phyloP scores from a whole-genome alignment of 164 flowering plant genomes.

The grape (Vitis vinifera) region DNA sequence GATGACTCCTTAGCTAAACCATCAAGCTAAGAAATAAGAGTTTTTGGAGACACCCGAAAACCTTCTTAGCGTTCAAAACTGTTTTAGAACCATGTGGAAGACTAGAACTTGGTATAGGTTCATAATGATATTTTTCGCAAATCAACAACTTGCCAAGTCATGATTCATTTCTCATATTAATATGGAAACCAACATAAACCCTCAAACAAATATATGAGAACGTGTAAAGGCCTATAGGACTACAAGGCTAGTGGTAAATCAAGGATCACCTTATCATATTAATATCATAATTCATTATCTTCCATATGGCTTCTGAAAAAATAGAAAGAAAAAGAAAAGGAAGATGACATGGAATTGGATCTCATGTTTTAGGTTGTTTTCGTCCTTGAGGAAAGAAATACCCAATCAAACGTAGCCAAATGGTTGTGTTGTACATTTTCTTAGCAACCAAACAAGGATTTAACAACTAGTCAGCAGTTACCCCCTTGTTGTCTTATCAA shows the following conservation, averaged over 20 bases:
- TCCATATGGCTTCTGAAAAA: too few species aligned
- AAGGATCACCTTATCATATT: too few species aligned
- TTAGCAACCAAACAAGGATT: conserved; percentile 4
- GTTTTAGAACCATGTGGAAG: conserved; percentile 25
- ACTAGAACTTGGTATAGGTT: conserved; percentile 21
- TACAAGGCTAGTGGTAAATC: too few species aligned
- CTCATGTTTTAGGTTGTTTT: too few species aligned
- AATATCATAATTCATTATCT: too few species aligned
- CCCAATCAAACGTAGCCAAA: too few species aligned
- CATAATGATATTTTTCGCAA: conserved; percentile 82
- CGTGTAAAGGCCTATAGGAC: not conserved
- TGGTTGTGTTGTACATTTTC: not conserved
- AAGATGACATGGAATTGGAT: too few species aligned
- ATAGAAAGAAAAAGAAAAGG: too few species aligned
- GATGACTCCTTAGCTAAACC: conserved; percentile 33
- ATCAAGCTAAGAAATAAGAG: conserved; percentile 23
- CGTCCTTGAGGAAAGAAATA: too few species aligned
- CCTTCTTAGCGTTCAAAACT: conserved; percentile 43
- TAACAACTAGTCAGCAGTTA: not conserved
- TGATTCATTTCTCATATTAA: conserved; percentile 6
- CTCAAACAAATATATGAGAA: not conserved
- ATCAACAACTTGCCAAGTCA: conserved; percentile 61
- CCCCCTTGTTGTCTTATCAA: not conserved
- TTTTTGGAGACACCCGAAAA: conserved; percentile 25
- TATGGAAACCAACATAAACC: not conserved